Conservation (phyloP, 495 filamentous ascomycete genomes). For the Platismatia glauca region DNA sequence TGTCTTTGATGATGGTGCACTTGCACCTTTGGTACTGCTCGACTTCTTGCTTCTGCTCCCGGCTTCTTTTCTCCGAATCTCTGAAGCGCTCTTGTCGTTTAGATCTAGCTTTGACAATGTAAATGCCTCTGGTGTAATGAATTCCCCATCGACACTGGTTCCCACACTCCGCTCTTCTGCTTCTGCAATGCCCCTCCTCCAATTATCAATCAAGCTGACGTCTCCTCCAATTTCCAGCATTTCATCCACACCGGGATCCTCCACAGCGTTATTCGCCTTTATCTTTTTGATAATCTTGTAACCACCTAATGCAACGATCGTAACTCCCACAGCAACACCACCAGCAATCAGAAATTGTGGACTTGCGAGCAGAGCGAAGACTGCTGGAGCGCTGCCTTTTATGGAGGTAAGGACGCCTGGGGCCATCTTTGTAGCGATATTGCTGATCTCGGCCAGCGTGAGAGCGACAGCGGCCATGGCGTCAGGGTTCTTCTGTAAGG, state of each 20-base stretch:
- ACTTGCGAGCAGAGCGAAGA: conserved; percentile 77
- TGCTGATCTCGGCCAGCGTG: conserved; percentile 83
- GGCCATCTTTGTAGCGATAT: conserved; percentile 71
- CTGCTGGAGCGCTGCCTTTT: conserved; percentile 69
- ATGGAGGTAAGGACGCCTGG: conserved; percentile 65
- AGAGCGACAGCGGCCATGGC: conserved; percentile 91
- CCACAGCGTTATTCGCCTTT: conserved; percentile 36
- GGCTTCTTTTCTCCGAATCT: conserved; percentile 18
- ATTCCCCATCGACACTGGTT: conserved; percentile 74
- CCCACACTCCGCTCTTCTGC: conserved; percentile 47
- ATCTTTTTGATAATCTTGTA: conserved; percentile 95
- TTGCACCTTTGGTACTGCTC: conserved; percentile 17
- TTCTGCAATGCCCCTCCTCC: conserved; percentile 79
- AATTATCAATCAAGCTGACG: conserved; percentile 63
- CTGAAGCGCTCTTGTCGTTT: conserved; percentile 28
- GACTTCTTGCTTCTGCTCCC: conserved; percentile 13
- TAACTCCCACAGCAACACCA: conserved; percentile 79
- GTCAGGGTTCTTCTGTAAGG: conserved; percentile 82
- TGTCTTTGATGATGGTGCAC: conserved; percentile 17
- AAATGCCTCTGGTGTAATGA: conserved; percentile 71
- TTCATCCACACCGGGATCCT: conserved; percentile 47
- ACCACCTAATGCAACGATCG: conserved; percentile 87
- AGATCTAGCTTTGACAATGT: conserved; percentile 46
- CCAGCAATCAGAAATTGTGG: conserved; percentile 92
- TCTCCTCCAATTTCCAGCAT: conserved; percentile 47